Evolutionary conservation across 2,329 filamentous ascomycete genomes (phyloP), one percentile per base, ranked within the genome.

Genomic region (Venturia pyrina): DNA sequence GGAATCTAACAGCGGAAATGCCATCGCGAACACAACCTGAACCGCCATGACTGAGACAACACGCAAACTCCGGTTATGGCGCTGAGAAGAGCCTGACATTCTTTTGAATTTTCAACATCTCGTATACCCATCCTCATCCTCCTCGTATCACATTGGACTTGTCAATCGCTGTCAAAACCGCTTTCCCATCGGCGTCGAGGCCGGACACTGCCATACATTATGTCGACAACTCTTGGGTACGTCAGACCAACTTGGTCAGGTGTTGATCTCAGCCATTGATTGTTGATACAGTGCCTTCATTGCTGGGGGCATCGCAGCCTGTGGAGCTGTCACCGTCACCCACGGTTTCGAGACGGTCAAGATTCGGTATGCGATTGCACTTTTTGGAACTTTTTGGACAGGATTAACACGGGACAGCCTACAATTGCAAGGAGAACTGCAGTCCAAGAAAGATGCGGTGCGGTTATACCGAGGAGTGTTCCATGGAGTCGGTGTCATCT

Each of bases 261-360:
- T 37, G 7, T 37, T 28, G 19, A 6, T 37, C 57, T 71, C 57
- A 17, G 11, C 17, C 53, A n/a, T 64, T 68, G 34, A 69, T 43
- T 32, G 59, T 65, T 62, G 17, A 10, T 60, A 64, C 64, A 86
- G 93, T 70, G 91, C 92, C 68, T 99, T 99, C 82, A 87, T 98
- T 73, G 93, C 95, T 66, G 95, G 95, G 75, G 95, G 95, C 75
- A 90, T 99, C 74, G 95, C 95, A 75, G 95, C 95, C 70, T 98
- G 93, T 79, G 95, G 95, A 74, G 95, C 95, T 70, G 95, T 99
- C 66, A 98, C 93, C 50, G 93, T 96, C 70, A 98, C 95, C 63
- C 95, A 99, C 78, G 93, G 93, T 66, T 98, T 98, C 80, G 95
- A 99, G 80, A 98, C 93, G 15, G 92, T 99, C 76, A 99, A 99